Evolutionary conservation across 371 early-diverging fungal genomes (phyloP).

Genomic region (Circinella umbellata): DNA sequence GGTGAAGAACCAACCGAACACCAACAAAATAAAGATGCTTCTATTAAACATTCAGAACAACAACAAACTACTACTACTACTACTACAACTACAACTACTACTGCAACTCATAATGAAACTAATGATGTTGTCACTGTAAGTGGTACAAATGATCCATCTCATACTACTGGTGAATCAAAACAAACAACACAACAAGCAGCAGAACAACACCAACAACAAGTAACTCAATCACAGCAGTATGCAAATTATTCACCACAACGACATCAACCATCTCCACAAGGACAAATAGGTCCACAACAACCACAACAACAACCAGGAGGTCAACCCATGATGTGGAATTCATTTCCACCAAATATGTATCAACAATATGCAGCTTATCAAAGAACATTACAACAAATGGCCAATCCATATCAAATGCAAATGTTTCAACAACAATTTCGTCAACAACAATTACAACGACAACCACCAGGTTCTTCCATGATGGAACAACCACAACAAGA

Average conservation of each 20-base stretch:
- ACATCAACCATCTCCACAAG: not conserved
- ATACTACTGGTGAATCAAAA: not conserved
- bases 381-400: constrained; percentile 37
- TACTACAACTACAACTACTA: not conserved
- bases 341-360: constrained; percentile 25
- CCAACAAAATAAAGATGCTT: not conserved
- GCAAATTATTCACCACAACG: constrained; percentile 11
- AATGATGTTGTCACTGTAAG: not conserved
- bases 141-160: not conserved
- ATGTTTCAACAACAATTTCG: constrained; percentile 42
- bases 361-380: constrained; percentile 41
- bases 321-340: constrained; percentile 30
- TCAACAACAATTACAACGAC: constrained; percentile 24
- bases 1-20: constrained; percentile 9
- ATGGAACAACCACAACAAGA: constrained; percentile 20
- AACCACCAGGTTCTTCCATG: constrained; percentile 20
- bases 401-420: constrained; percentile 39
- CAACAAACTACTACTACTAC: not conserved
- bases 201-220: no score
- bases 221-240: not conserved
- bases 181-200: not conserved
- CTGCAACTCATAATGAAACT: not conserved
- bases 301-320: constrained; percentile 14
- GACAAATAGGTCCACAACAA: not conserved
- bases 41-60: not conserved